phyloP scores from a whole-genome alignment of 2,329 filamentous ascomycete genomes.

The Alternaria angustiovoidea region DNA sequence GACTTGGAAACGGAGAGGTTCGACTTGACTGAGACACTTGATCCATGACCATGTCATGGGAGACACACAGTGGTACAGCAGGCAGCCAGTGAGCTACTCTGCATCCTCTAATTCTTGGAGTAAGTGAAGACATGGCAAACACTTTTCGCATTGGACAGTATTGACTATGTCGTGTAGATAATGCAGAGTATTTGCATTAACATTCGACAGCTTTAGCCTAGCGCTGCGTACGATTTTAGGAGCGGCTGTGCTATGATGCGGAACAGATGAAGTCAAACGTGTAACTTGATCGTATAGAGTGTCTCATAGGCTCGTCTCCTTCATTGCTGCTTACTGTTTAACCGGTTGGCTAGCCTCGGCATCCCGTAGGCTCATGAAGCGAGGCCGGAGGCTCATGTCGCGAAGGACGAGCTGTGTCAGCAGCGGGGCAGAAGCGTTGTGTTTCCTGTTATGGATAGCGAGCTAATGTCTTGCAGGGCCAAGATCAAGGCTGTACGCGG shows the following conservation, averaged over 20 bases:
- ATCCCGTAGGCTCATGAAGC: constrained; percentile 2
- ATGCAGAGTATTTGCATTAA: constrained; percentile 19
- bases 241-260: constrained; percentile 1
- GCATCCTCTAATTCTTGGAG: background rate
- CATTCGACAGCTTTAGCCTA: constrained; percentile 22
- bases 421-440: constrained; percentile 21
- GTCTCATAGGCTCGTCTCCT: constrained; percentile 3
- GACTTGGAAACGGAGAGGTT: background rate
- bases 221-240: constrained; percentile 5
- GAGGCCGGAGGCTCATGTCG: constrained; percentile 18
- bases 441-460: constrained; percentile 15
- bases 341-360: constrained; percentile 6
- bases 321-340: constrained; percentile 15
- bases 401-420: constrained; percentile 27
- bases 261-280: background rate
- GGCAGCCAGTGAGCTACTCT: background rate
- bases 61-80: background rate
- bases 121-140: background rate
- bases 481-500: constrained; percentile 4
- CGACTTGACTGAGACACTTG: background rate
- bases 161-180: background rate
- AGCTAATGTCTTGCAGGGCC: constrained; percentile 15
- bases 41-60: background rate
- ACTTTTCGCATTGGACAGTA: background rate
- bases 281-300: constrained; percentile 18